Conservation (phyloP, 768 basidiomycete species). For the Austroboletus eburneus region DNA sequence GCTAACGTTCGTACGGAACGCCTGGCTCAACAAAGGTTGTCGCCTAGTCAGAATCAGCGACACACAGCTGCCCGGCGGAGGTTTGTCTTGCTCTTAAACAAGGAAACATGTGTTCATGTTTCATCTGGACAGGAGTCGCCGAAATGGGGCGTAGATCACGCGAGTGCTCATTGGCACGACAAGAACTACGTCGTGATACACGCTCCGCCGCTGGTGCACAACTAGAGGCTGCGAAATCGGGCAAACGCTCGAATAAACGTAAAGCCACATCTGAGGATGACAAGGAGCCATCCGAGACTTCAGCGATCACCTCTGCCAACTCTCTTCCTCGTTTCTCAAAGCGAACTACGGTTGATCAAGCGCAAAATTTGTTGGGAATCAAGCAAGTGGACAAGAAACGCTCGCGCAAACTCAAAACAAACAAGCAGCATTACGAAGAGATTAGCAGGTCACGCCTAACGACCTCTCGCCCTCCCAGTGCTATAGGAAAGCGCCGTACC, state of each 20-base stretch:
- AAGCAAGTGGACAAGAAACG: background rate
- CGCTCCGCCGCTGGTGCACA: background rate
- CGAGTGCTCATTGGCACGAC: too few species aligned
- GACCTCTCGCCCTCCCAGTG: background rate
- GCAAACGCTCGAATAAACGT: conserved; percentile 16
- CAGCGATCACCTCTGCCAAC: background rate
- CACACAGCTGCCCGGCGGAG: conserved; percentile 4
- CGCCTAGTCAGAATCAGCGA: too few species aligned
- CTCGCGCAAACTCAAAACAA: background rate
- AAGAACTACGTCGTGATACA: background rate
- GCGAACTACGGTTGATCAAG: conserved; percentile 6
- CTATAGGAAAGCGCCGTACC: background rate
- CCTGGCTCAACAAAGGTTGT: too few species aligned
- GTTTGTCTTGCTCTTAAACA: conserved; percentile 2
- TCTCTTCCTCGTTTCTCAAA: conserved; percentile 10
- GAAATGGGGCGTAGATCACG: background rate
- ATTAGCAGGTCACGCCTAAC: background rate
- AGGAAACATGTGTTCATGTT: background rate
- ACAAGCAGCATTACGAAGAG: background rate
- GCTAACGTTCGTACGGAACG: too few species aligned
- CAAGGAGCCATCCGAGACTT: conserved; percentile 1
- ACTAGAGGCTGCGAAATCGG: background rate
- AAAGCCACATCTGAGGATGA: conserved; percentile 24
- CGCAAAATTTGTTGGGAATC: too few species aligned
- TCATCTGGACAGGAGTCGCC: background rate